Conservation (phyloP, 1,139 yeast genomes). For the Nakaseomyces delphensis region DNA sequence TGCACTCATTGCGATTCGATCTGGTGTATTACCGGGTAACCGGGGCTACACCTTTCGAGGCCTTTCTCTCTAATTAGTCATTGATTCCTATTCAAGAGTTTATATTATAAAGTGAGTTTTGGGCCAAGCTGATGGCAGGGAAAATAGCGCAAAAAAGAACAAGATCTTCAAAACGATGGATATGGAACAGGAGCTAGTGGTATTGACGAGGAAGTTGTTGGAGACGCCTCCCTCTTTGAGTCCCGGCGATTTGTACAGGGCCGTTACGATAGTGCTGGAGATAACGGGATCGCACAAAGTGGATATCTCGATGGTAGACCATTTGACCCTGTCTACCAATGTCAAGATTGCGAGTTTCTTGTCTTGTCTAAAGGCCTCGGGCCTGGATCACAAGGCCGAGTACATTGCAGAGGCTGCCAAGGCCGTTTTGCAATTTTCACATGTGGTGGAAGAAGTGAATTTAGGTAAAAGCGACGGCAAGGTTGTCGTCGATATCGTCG, state of each 20-base stretch:
- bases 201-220: slow-evolving; percentile 23
- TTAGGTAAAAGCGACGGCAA: slow-evolving; percentile 11
- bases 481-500: slow-evolving; percentile 79
- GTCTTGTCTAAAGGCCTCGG: slow-evolving; percentile 62
- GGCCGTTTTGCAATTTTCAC: slow-evolving; percentile 57
- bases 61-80: too few relatives aligned
- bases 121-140: too few relatives aligned
- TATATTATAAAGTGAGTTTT: too few relatives aligned
- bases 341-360: slow-evolving; percentile 73
- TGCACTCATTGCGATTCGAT: too few relatives aligned
- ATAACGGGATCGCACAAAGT: slow-evolving; percentile 6
- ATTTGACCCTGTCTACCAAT: slow-evolving; percentile 21
- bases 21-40: too few relatives aligned
- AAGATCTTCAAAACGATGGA: too few relatives aligned
- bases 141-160: too few relatives aligned
- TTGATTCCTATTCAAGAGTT: too few relatives aligned
- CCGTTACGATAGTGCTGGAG: slow-evolving; percentile 13
- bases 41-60: too few relatives aligned
- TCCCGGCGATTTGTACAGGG: slow-evolving; percentile 24
- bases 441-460: slow-evolving; percentile 33
- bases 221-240: slow-evolving; percentile 20
- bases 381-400: slow-evolving; percentile 74
- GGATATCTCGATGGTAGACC: slow-evolving; percentile 2
- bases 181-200: slow-evolving; percentile 10
- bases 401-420: slow-evolving; percentile 80